Percentiles rank a stretch among this genome's conserved stretches.
These are phyloP conservation scores for Straminergon stramineum DNA, from an alignment of 225 moss, liverwort and hornwort genomes.

Conservation along the genomic window DNA sequence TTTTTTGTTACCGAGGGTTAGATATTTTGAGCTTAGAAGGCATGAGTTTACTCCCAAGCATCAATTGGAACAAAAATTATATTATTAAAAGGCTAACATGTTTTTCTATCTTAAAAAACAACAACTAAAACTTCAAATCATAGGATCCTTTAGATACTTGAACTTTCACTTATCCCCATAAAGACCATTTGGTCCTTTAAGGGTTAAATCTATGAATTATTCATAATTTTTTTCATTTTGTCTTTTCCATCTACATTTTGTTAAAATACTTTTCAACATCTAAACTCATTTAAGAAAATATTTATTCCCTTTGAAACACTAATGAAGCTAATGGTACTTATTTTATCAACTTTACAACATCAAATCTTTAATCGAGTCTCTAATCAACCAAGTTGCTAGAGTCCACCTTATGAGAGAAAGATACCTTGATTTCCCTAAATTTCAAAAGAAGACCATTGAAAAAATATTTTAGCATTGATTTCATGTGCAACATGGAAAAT, in stretches of 20 bases:
- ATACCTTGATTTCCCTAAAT: not conserved
- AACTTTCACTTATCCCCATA: not conserved
- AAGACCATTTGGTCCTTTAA: not conserved
- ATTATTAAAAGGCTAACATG: no score
- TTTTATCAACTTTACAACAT: not conserved
- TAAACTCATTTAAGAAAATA: not conserved
- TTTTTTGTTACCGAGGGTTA: no score
- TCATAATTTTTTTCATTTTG: not conserved
- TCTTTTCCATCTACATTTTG: rapidly evolving
- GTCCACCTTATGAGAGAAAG: not conserved
- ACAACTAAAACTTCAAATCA: not conserved
- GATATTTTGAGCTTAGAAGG: no score
- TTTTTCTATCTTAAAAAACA: no score
- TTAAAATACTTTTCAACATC: not conserved
- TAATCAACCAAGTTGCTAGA: not conserved
- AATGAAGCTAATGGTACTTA: not conserved
- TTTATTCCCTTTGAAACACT: not conserved
- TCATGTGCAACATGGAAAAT: no score
- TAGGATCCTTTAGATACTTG: not conserved
- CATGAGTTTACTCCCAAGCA: no score
- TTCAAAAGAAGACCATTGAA: not conserved
- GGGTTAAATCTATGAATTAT: not conserved
- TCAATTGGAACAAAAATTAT: no score
- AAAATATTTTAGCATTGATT: not conserved
- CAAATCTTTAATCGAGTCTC: no score